A percentile compares a stretch with the other conserved stretches of the same genome.
These are phyloP conservation scores for Prunus padus DNA, from an alignment of 306 rosid genomes.

Conservation along the genomic window DNA sequence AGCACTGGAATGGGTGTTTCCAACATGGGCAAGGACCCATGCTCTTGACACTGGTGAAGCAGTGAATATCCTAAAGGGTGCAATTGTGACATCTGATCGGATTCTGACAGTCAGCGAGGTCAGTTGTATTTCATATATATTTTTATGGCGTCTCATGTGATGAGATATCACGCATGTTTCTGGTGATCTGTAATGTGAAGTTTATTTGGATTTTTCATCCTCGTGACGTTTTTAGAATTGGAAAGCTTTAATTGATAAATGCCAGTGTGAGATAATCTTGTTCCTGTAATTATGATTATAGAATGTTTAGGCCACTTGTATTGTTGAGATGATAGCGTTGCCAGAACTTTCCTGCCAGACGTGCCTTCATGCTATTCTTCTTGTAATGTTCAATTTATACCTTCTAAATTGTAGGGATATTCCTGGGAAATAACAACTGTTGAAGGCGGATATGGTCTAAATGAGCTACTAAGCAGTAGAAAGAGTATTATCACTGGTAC, in stretches of 20 bases:
- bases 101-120: slow-evolving; percentile 91
- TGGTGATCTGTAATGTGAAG: slow-evolving; percentile 5
- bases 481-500: slow-evolving; percentile 65
- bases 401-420: slow-evolving; percentile 63
- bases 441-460: slow-evolving; percentile 79
- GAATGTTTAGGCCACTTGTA: slow-evolving; percentile 9
- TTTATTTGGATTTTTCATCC: neutral
- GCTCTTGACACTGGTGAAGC: slow-evolving; percentile 93
- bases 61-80: slow-evolving; percentile 85
- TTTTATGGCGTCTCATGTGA: slow-evolving; percentile 13
- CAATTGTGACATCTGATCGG: slow-evolving; percentile 83
- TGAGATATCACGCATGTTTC: slow-evolving; percentile 19
- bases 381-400: slow-evolving; percentile 10
- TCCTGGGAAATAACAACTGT: slow-evolving; percentile 82
- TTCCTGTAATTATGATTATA: neutral
- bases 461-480: slow-evolving; percentile 61
- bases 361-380: slow-evolving; percentile 6
- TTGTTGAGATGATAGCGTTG: neutral
- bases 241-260: neutral
- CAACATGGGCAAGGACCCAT: slow-evolving; percentile 86
- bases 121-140: slow-evolving; percentile 20
- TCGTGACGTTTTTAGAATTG: slow-evolving; percentile 2
- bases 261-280: neutral
- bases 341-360: slow-evolving; percentile 4
- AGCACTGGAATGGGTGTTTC: slow-evolving; percentile 87